Conservation (phyloP, 2,329 filamentous ascomycete species). For the Magnaporthiopsis rhizophila region DNA sequence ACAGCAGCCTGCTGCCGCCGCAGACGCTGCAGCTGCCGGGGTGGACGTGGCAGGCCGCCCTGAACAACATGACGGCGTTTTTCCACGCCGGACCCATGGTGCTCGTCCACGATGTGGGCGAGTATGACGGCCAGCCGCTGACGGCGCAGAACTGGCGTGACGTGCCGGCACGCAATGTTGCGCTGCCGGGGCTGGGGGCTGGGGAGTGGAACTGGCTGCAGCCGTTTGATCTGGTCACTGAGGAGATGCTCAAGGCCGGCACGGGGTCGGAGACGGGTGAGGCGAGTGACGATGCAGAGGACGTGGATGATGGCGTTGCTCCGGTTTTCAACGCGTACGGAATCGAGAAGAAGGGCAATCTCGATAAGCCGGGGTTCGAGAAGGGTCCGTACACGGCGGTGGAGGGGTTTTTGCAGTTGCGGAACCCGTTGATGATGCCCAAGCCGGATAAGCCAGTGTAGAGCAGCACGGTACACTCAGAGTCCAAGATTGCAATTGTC, state of each 20-base stretch:
- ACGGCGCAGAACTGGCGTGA: slow-evolving; percentile 5
- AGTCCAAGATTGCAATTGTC: too few species aligned
- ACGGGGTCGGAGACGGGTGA: not conserved
- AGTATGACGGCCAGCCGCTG: slow-evolving; percentile 6
- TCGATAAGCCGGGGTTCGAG: not conserved
- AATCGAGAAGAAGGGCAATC: not conserved
- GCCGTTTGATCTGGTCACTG: slow-evolving; percentile 14
- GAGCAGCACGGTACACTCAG: too few species aligned
- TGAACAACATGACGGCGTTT: slow-evolving; percentile 31
- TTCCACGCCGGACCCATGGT: slow-evolving; percentile 29
- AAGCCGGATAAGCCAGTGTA: too few species aligned
- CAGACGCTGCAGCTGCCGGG: slow-evolving; percentile 20
- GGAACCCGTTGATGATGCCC: not conserved
- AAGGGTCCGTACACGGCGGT: not conserved
- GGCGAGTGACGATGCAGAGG: not conserved
- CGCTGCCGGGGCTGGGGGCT: slow-evolving; percentile 12
- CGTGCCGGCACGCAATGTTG: slow-evolving; percentile 8
- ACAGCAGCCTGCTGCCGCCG: slow-evolving; percentile 25
- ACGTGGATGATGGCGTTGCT: not conserved
- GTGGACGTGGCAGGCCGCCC: slow-evolving; percentile 29
- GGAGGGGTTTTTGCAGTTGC: slow-evolving; percentile 1
- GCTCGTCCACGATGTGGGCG: slow-evolving; percentile 16
- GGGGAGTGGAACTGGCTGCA: slow-evolving; percentile 23
- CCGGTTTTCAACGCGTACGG: not conserved
- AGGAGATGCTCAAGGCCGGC: too few species aligned